Conservation (phyloP, 2,329 filamentous ascomycete species). For the Colletotrichum sp. region DNA sequence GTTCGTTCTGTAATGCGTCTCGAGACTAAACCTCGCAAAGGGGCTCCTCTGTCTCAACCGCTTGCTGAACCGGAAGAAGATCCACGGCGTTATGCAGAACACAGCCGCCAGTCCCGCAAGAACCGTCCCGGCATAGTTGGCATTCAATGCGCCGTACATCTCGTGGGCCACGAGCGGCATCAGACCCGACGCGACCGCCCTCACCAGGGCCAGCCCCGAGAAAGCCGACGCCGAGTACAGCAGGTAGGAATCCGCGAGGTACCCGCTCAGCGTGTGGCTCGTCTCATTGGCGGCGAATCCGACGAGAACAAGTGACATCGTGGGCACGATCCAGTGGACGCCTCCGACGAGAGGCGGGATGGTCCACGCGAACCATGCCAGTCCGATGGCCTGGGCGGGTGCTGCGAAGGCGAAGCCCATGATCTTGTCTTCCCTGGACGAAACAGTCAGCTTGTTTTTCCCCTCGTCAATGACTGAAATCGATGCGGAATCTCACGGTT, state of each 20-base stretch:
- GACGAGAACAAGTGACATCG: slow-evolving; percentile 43
- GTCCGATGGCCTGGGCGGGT: slow-evolving; percentile 43
- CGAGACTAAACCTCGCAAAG: slow-evolving; percentile 28
- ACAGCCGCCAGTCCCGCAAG: slow-evolving; percentile 23
- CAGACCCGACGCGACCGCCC: slow-evolving; percentile 26
- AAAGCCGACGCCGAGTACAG: slow-evolving; percentile 29
- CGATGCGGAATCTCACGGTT: slow-evolving; percentile 21
- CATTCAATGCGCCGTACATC: slow-evolving; percentile 24
- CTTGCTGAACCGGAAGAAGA: slow-evolving; percentile 27
- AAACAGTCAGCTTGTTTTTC: background rate
- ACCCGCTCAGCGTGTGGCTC: slow-evolving; percentile 28
- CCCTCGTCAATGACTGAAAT: background rate
- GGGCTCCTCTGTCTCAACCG: slow-evolving; percentile 25
- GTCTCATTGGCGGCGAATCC: slow-evolving; percentile 52
- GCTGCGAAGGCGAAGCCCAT: slow-evolving; percentile 49
- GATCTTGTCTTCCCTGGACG: slow-evolving; percentile 11
- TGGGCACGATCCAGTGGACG: slow-evolving; percentile 43
- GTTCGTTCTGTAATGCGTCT: slow-evolving; percentile 21
- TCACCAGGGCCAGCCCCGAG: slow-evolving; percentile 27
- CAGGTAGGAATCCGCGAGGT: slow-evolving; percentile 29
- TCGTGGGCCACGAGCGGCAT: slow-evolving; percentile 28
- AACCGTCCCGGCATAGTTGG: slow-evolving; percentile 27
- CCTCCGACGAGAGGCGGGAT: slow-evolving; percentile 41
- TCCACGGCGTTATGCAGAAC: slow-evolving; percentile 24
- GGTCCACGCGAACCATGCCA: slow-evolving; percentile 52